These are phyloP conservation scores for Alopecurus myosuroides DNA, from an alignment of 176 grass and related monocot species.

Conservation along the genomic window DNA sequence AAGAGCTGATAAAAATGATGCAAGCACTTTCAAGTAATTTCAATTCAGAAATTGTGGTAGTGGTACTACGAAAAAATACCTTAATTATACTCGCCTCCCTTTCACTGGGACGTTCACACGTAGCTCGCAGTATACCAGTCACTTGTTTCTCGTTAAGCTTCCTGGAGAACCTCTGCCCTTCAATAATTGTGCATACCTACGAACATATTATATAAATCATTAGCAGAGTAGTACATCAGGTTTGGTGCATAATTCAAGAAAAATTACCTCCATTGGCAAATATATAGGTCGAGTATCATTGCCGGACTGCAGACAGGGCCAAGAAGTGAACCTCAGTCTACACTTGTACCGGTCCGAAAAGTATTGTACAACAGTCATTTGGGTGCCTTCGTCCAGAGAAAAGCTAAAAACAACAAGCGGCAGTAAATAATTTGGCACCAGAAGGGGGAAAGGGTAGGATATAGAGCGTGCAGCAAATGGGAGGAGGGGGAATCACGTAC, in stretches of 20 bases:
- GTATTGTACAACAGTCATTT: slow-evolving; percentile 56
- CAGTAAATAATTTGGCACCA: background rate
- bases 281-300: slow-evolving; percentile 53
- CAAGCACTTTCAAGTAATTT: slow-evolving; percentile 2
- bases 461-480: background rate
- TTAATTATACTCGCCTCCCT: slow-evolving; percentile 46
- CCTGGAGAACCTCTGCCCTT: slow-evolving; percentile 62
- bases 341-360: slow-evolving; percentile 44
- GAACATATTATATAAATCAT: slow-evolving; percentile 14
- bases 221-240: background rate
- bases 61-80: slow-evolving; percentile 24
- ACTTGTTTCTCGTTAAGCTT: slow-evolving; percentile 65
- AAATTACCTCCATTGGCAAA: slow-evolving; percentile 77
- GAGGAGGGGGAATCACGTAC: slow-evolving; percentile 24
- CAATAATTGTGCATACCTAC: slow-evolving; percentile 71
- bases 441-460: background rate
- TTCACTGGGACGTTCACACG: slow-evolving; percentile 43
- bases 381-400: slow-evolving; percentile 31
- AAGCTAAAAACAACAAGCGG: slow-evolving; percentile 49
- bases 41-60: background rate
- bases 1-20: background rate
- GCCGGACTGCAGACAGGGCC: slow-evolving; percentile 75
- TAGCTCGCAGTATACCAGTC: slow-evolving; percentile 36
- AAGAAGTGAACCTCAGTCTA: slow-evolving; percentile 30
- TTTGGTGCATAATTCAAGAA: background rate